Base-by-base conservation (phyloP, 495 filamentous ascomycete species). In the Hypoxylon cercidicola region DNA sequence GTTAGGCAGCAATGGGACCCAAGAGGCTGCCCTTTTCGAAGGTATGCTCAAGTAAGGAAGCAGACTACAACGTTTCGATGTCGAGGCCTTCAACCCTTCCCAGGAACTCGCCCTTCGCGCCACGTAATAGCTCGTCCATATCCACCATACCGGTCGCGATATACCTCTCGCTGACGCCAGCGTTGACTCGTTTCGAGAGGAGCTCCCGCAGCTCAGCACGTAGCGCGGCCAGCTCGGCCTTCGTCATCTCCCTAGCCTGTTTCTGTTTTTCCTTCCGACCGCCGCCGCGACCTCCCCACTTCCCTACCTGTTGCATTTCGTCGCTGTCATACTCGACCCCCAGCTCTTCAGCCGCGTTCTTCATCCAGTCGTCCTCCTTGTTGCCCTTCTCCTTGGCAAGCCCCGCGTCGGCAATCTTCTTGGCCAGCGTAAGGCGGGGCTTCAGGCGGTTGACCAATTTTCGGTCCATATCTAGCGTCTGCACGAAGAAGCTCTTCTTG, bases 311-410 rank as follows among this genome's bases (percentile, higher is more conserved):
- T 60, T 90, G 88, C 47, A 95, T 88, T 47, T 93, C 91, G 18
- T 97, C 93, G 63, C 88, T 90, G 69, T 97, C 92, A 70, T 94
- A 94, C 20, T 97, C 95, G 5, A 98, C 90, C 1, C 95, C 95
- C 3, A 99, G 84, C 62, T 98, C 95, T 49, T 97, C 93, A 1
- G 95, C 96, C 0, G 93, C 95, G 11, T 82, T 83, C 32, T 84
- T 84, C 54, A 98, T 75, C 90, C 92, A 96, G 57, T 91, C 87
- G 61, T 97, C 91, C 63, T 96, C 92, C 54, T 89, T 85, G 21
- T 83, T 85, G 37, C 90, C 84, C 77, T 92, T 95, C 74, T 96
- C 90, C 75, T 97, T 97, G 28, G 93, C 93, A 15, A 94, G 82
- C 8, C 74, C 80, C 10, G 89, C 84, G 65, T 99, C 95, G 9